Evolutionary conservation across 2,329 filamentous ascomycete species (phyloP).

Genomic region (Nemania sp.): DNA sequence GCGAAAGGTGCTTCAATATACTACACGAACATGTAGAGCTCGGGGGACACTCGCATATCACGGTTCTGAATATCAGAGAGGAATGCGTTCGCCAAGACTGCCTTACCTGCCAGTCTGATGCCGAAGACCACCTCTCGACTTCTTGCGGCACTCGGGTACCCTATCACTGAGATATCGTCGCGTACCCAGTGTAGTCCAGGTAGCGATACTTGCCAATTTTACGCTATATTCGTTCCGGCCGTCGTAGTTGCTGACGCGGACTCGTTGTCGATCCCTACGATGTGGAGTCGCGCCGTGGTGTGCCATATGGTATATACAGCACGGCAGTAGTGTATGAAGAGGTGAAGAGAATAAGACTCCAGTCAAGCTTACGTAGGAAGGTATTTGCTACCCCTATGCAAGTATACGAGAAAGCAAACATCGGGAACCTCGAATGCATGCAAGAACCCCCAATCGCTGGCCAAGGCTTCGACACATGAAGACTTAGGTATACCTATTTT

Average conservation of each 20-base stretch:
- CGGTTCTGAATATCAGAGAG: no score
- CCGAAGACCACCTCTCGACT: no score
- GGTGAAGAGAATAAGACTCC: not conserved
- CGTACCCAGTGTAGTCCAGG: no score
- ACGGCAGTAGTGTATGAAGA: not conserved
- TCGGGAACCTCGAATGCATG: no score
- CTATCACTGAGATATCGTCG: no score
- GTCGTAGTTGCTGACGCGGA: slow-evolving; percentile 13
- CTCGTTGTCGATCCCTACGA: slow-evolving; percentile 8
- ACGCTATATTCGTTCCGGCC: slow-evolving; percentile 1
- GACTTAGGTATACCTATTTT: no score
- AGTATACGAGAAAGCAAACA: slow-evolving; percentile 17
- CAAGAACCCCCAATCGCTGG: no score
- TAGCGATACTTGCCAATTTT: not conserved
- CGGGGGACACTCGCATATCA: not conserved
- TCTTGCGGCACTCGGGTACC: not conserved
- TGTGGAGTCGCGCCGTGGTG: slow-evolving; percentile 13
- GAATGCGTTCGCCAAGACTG: not conserved
- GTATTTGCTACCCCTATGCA: slow-evolving; percentile 21
- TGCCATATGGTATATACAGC: not conserved
- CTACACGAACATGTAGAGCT: not conserved
- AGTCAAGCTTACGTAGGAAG: slow-evolving; percentile 11
- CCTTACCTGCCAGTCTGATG: not conserved
- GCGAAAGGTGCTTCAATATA: not conserved
- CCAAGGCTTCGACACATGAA: not conserved